Conservation (phyloP, 2,329 filamentous ascomycete genomes). For the Reticulascus tulasneorum region DNA sequence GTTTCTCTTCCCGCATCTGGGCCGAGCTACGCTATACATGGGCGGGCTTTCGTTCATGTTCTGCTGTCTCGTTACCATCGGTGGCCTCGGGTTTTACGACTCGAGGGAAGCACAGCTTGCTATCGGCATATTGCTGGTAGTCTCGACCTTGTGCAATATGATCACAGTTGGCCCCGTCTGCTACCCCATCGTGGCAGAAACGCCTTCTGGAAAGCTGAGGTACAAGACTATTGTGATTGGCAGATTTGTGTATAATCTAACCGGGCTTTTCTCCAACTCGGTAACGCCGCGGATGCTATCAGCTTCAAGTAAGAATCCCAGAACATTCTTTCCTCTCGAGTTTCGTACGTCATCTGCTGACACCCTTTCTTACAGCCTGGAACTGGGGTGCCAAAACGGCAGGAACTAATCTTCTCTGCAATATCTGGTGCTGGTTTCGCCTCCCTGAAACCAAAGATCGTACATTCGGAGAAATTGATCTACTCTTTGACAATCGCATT, state of each 20-base stretch:
- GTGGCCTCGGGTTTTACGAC: constrained; percentile 22
- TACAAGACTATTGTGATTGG: constrained; percentile 43
- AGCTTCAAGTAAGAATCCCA: constrained; percentile 22
- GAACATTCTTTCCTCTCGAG: background rate
- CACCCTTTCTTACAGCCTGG: constrained; percentile 25
- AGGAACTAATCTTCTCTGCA: constrained; percentile 27
- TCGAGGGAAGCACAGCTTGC: constrained; percentile 13
- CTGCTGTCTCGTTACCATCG: constrained; percentile 28
- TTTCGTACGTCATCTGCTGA: no score
- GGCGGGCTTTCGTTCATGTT: constrained; percentile 32
- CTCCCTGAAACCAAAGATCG: constrained; percentile 40
- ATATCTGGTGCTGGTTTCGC: constrained; percentile 37
- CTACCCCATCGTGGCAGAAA: constrained; percentile 40
- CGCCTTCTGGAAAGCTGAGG: constrained; percentile 40
- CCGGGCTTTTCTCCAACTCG: constrained; percentile 35
- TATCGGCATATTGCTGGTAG: constrained; percentile 26
- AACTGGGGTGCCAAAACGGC: constrained; percentile 36
- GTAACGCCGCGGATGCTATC: constrained; percentile 32
- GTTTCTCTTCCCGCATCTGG: constrained; percentile 33
- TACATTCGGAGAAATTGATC: constrained; percentile 40
- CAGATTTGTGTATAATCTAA: constrained; percentile 34
- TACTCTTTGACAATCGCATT: constrained; percentile 17
- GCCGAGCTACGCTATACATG: constrained; percentile 36
- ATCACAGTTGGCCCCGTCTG: constrained; percentile 32
- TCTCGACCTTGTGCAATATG: constrained; percentile 28